phyloP scores from a whole-genome alignment of 2,329 filamentous ascomycete species.

The Calonectria hongkongensis region DNA sequence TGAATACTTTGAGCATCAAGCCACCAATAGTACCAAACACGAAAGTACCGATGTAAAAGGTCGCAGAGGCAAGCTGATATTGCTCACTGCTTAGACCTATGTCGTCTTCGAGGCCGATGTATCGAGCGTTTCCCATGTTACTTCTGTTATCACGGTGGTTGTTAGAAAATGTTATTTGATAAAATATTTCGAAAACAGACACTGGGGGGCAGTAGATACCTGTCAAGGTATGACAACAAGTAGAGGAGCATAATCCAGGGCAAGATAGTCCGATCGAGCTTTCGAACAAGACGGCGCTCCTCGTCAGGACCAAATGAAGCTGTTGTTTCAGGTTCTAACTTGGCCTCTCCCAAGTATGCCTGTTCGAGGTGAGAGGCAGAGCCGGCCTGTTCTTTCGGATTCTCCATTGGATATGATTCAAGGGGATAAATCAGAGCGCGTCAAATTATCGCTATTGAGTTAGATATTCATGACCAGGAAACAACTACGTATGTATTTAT shows the following conservation, averaged over 20 bases:
- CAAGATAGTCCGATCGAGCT: slow-evolving; percentile 41
- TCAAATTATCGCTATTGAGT: not conserved
- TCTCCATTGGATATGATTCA: not conserved
- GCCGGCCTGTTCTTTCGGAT: not conserved
- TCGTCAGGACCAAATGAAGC: slow-evolving; percentile 17
- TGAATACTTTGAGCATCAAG: slow-evolving; percentile 42
- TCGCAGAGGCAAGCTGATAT: slow-evolving; percentile 38
- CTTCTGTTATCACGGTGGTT: slow-evolving; percentile 8
- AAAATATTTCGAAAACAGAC: too few species aligned
- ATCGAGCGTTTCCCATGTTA: slow-evolving; percentile 41
- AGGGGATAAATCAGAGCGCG: not conserved
- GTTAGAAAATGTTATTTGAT: not conserved
- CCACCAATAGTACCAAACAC: slow-evolving; percentile 33
- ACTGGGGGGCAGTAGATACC: slow-evolving; percentile 18
- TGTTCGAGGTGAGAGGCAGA: slow-evolving; percentile 5
- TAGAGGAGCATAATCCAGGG: slow-evolving; percentile 44
- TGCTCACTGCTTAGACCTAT: slow-evolving; percentile 26
- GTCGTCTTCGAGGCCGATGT: slow-evolving; percentile 38
- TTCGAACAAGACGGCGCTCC: slow-evolving; percentile 38
- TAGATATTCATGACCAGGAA: not conserved
- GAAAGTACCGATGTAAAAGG: slow-evolving; percentile 39
- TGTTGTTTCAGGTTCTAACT: not conserved
- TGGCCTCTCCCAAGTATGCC: not conserved
- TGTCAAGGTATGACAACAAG: slow-evolving; percentile 39
- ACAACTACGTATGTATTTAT: not conserved